These are phyloP conservation scores for Wickerhamomyces alni DNA, from an alignment of 805 yeast species.

Conservation along the genomic window DNA sequence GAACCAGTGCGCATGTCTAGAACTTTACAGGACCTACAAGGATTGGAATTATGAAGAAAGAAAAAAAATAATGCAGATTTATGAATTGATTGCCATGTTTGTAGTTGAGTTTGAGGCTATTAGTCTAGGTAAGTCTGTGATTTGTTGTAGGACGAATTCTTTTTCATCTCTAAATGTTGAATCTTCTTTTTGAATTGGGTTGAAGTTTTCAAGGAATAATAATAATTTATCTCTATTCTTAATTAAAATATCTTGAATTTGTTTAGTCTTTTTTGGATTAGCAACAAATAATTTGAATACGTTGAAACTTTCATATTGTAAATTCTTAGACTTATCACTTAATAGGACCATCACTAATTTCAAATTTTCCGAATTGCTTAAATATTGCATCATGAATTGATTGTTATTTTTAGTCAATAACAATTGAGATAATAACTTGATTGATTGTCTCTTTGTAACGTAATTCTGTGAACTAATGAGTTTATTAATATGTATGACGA, in stretches of 20 bases:
- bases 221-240: conserved; percentile 79
- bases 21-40: conserved; percentile 12
- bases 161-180: conserved; percentile 69
- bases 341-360: conserved; percentile 81
- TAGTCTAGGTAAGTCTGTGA: conserved; percentile 64
- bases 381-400: conserved; percentile 66
- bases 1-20: background rate
- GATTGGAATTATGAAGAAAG: conserved; percentile 8
- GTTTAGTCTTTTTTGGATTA: conserved; percentile 83
- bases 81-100: background rate
- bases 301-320: conserved; percentile 88
- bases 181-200: conserved; percentile 55
- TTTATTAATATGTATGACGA: conserved; percentile 58
- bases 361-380: conserved; percentile 74
- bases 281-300: conserved; percentile 95
- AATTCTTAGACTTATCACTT: conserved; percentile 83
- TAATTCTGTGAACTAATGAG: conserved; percentile 75
- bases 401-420: conserved; percentile 69
- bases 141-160: conserved; percentile 70
- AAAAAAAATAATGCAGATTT: no score
- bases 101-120: conserved; percentile 22
- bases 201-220: conserved; percentile 61
- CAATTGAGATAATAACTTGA: conserved; percentile 66
- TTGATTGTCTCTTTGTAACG: conserved; percentile 88
- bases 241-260: conserved; percentile 71